Evolutionary conservation across 164 flowering plant genomes (phyloP).

Genomic region (Litsea cubeba): DNA sequence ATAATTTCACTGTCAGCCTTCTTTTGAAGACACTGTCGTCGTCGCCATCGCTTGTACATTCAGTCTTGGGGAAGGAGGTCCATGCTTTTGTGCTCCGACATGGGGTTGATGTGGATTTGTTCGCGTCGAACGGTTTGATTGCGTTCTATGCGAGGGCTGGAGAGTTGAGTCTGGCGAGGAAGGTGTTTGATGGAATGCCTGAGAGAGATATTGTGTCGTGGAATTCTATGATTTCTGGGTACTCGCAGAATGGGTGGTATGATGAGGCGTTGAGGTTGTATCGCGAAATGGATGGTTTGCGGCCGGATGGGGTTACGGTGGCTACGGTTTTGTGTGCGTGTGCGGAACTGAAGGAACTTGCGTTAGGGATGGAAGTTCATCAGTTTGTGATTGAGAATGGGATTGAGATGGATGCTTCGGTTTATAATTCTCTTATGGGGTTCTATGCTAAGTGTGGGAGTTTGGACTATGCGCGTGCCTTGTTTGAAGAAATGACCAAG

Average conservation of each 20-base stretch:
- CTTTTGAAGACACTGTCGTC: conserved; percentile 58
- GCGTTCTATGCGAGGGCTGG: conserved; percentile 49
- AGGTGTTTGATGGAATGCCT: conserved; percentile 49
- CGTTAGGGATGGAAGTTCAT: conserved; percentile 68
- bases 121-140: conserved; percentile 56
- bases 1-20: conserved; percentile 43
- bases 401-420: conserved; percentile 44
- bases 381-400: conserved; percentile 27
- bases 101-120: conserved; percentile 53
- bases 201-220: conserved; percentile 73
- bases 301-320: conserved; percentile 50
- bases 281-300: conserved; percentile 39
- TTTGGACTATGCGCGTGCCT: conserved; percentile 63
- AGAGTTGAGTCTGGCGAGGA: conserved; percentile 45
- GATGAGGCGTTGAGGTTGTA: conserved; percentile 58
- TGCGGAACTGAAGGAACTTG: conserved; percentile 60
- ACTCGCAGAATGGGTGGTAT: conserved; percentile 58
- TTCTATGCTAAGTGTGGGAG: conserved; percentile 78
- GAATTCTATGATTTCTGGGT: conserved; percentile 84
- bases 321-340: conserved; percentile 70
- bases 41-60: conserved; percentile 13
- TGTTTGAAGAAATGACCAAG: conserved; percentile 56
- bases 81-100: conserved; percentile 48
- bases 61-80: conserved; percentile 32
- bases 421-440: conserved; percentile 57